phyloP scores from a whole-genome alignment of 805 yeast species.

The Myxozyma sirexii region DNA sequence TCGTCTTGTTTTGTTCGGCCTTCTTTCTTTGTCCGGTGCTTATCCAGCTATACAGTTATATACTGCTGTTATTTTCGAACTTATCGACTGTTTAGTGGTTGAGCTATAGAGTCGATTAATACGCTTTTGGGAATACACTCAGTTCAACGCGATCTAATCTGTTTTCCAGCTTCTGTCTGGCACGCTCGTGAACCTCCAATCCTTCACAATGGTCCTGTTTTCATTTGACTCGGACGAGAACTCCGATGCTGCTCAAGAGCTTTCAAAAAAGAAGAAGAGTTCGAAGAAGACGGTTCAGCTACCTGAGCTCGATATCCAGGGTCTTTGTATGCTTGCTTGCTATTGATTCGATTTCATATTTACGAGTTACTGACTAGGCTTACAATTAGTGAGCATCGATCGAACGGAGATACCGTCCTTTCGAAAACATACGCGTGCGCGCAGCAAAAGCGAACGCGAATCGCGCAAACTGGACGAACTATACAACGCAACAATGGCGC shows the following conservation, averaged over 20 bases:
- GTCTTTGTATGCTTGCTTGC: background rate
- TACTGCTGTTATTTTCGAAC: no score
- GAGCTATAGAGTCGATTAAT: no score
- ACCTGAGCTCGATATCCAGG: slow-evolving; percentile 1
- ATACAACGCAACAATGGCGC: slow-evolving; percentile 6
- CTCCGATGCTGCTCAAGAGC: background rate
- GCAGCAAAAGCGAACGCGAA: background rate
- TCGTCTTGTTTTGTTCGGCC: no score
- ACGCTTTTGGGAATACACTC: no score
- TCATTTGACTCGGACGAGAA: background rate
- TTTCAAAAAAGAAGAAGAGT: background rate
- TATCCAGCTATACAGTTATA: no score
- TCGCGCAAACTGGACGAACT: slow-evolving; percentile 7
- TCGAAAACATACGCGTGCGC: background rate
- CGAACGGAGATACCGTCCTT: background rate
- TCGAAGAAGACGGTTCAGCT: background rate
- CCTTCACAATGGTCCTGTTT: background rate
- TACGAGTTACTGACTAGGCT: no score
- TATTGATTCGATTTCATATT: background rate
- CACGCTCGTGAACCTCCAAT: no score
- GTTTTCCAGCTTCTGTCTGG: no score
- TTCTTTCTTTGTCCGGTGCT: no score
- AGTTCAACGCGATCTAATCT: no score
- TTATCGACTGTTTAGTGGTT: no score
- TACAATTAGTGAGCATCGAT: background rate